phyloP scores from a whole-genome alignment of 2,329 filamentous ascomycete species.

The Aspergillus transmontanensis region DNA sequence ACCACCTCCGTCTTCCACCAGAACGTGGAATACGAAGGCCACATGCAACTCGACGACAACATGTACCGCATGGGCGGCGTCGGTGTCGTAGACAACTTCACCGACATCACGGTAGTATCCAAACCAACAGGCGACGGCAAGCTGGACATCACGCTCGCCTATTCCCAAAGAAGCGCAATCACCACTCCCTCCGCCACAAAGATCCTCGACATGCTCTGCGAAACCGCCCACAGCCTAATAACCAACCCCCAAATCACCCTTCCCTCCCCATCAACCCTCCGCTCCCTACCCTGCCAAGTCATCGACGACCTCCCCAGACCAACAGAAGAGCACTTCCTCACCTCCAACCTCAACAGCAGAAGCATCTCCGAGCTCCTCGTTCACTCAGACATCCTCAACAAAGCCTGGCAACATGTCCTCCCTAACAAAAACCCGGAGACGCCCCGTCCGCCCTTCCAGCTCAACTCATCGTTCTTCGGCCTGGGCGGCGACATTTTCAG shows the following conservation, averaged over 20 bases:
- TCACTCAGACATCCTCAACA: constrained; percentile 42
- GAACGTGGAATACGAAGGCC: constrained; percentile 38
- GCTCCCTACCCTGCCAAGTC: constrained; percentile 34
- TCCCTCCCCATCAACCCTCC: constrained; percentile 35
- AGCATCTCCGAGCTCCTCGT: constrained; percentile 43
- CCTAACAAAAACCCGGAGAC: constrained; percentile 22
- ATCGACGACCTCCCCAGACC: constrained; percentile 30
- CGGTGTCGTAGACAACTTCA: constrained; percentile 43
- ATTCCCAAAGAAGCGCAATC: constrained; percentile 40
- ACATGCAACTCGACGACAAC: constrained; percentile 41
- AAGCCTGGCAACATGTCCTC: constrained; percentile 45
- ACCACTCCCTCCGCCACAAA: constrained; percentile 35
- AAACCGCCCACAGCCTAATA: constrained; percentile 40
- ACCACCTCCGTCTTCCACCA: constrained; percentile 46
- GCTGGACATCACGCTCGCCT: constrained; percentile 41
- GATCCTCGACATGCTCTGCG: constrained; percentile 44
- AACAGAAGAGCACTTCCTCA: constrained; percentile 36
- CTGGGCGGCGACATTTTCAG: constrained; percentile 46
- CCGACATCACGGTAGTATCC: constrained; percentile 44
- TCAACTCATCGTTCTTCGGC: constrained; percentile 46
- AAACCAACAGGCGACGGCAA: constrained; percentile 35
- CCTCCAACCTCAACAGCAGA: constrained; percentile 39
- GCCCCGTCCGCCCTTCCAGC: constrained; percentile 31
- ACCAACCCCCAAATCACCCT: constrained; percentile 37
- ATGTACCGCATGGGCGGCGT: constrained; percentile 42